Percentiles rank a stretch among this genome's conserved stretches.
phyloP scores from a whole-genome alignment of 2,329 filamentous ascomycete genomes.

The Ceratocystis destructans region DNA sequence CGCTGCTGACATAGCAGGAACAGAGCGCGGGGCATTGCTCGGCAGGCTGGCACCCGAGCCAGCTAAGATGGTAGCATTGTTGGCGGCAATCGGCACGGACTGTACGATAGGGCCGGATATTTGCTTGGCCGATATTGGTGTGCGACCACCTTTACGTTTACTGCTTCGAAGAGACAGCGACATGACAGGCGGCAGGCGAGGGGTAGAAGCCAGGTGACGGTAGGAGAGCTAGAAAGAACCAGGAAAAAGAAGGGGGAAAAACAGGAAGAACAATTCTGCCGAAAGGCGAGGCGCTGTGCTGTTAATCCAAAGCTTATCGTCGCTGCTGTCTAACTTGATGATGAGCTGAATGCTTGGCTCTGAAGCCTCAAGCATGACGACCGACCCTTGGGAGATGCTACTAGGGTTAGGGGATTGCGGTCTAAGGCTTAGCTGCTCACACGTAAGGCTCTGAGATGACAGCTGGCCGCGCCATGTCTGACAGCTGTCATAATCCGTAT shows the following conservation, averaged over 20 bases:
- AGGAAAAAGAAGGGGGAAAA: no score
- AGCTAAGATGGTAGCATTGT: slow-evolving; percentile 22
- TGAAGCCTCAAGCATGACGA: slow-evolving; percentile 1
- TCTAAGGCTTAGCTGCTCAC: not conserved
- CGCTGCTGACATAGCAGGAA: slow-evolving; percentile 13
- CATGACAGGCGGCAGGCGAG: slow-evolving; percentile 31
- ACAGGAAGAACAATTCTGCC: no score
- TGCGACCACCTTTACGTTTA: slow-evolving; percentile 46
- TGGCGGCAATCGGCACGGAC: slow-evolving; percentile 28
- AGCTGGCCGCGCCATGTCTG: no score
- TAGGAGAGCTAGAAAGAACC: not conserved
- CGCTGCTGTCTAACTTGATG: not conserved
- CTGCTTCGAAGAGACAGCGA: slow-evolving; percentile 51
- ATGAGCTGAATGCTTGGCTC: not conserved
- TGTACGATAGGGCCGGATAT: slow-evolving; percentile 48
- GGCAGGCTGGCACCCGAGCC: slow-evolving; percentile 20
- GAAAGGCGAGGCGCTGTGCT: not conserved
- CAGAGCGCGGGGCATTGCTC: slow-evolving; percentile 14
- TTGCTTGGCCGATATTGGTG: slow-evolving; percentile 47
- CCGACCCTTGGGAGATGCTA: not conserved
- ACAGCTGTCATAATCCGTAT: no score
- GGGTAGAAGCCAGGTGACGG: not conserved
- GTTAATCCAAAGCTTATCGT: not conserved
- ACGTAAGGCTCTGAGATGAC: no score
- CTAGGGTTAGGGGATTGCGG: not conserved